Conservation (phyloP, 257 asterid species). For the Knoxia roxburghii region DNA sequence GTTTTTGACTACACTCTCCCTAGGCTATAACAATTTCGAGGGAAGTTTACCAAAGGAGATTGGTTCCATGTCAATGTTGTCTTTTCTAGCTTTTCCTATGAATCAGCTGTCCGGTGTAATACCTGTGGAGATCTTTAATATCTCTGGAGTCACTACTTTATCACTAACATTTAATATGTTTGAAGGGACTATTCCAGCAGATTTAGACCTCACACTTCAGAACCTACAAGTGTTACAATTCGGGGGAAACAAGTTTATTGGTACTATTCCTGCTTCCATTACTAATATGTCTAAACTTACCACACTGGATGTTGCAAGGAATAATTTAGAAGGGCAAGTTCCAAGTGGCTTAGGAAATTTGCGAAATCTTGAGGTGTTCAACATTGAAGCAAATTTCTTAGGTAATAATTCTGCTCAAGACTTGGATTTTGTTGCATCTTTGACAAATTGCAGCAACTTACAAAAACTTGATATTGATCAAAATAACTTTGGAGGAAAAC, state of each 20-base stretch:
- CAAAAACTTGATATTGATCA: not conserved
- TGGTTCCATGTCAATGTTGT: not conserved
- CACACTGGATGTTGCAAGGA: slow-evolving; percentile 2
- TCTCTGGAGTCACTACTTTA: not conserved
- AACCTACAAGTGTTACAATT: not conserved
- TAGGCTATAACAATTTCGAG: too few relatives aligned
- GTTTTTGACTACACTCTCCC: too few relatives aligned
- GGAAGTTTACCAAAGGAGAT: too few relatives aligned
- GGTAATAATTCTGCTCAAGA: slow-evolving; percentile 6
- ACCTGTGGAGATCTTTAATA: not conserved
- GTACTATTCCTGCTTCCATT: slow-evolving; percentile 1
- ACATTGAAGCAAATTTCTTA: slow-evolving; percentile 4
- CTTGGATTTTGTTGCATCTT: too few relatives aligned
- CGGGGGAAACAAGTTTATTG: not conserved
- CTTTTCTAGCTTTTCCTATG: too few relatives aligned
- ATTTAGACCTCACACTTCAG: not conserved
- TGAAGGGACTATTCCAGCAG: not conserved
- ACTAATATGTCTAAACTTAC: slow-evolving; percentile 5
- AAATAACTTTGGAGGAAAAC: slow-evolving; percentile 20
- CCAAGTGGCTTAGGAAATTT: slow-evolving; percentile 25
- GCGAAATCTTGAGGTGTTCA: not conserved
- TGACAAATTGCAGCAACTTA: slow-evolving; percentile 27
- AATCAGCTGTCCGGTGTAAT: not conserved
- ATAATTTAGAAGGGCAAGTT: slow-evolving; percentile 31
- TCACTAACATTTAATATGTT: too few relatives aligned